phyloP scores from a whole-genome alignment of 495 filamentous ascomycete species.

The Xylaria castorea region DNA sequence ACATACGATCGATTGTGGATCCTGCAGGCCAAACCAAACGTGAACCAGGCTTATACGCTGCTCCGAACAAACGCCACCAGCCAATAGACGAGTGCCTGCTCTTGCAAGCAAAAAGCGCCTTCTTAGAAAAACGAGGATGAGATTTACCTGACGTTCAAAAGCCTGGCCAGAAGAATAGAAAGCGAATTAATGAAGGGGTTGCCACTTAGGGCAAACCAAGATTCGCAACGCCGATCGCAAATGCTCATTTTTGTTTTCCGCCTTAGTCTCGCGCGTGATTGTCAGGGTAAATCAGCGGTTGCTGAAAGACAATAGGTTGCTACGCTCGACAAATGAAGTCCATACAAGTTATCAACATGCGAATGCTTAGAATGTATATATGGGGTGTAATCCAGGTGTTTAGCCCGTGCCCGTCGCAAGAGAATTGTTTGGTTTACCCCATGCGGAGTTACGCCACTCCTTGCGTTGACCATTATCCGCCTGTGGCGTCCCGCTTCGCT shows the following conservation, averaged over 20 bases:
- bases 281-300: constrained; percentile 1
- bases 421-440: constrained; percentile 50
- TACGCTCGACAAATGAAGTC: constrained; percentile 19
- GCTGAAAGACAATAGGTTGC: constrained; percentile 3
- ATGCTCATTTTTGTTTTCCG: constrained; percentile 23
- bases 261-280: constrained; percentile 7
- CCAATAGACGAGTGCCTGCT: constrained; percentile 29
- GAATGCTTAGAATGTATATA: constrained; percentile 28
- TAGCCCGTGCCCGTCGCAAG: constrained; percentile 41
- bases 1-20: constrained; percentile 28
- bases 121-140: constrained; percentile 28
- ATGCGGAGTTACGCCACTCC: constrained; percentile 63
- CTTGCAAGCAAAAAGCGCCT: constrained; percentile 33
- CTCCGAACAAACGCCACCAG: constrained; percentile 39
- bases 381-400: constrained; percentile 7
- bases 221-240: constrained; percentile 24
- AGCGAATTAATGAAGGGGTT: constrained; percentile 12
- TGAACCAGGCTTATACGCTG: constrained; percentile 35
- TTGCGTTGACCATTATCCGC: constrained; percentile 44
- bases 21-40: constrained; percentile 33
- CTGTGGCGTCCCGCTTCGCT: constrained; percentile 48
- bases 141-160: constrained; percentile 6
- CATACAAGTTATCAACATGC: constrained; percentile 25
- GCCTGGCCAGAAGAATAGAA: constrained; percentile 9
- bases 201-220: constrained; percentile 15